Percentiles rank a stretch among this genome's conserved stretches.
phyloP scores from a whole-genome alignment of 2,329 filamentous ascomycete genomes.

The Zymoseptoria ardabiliae region DNA sequence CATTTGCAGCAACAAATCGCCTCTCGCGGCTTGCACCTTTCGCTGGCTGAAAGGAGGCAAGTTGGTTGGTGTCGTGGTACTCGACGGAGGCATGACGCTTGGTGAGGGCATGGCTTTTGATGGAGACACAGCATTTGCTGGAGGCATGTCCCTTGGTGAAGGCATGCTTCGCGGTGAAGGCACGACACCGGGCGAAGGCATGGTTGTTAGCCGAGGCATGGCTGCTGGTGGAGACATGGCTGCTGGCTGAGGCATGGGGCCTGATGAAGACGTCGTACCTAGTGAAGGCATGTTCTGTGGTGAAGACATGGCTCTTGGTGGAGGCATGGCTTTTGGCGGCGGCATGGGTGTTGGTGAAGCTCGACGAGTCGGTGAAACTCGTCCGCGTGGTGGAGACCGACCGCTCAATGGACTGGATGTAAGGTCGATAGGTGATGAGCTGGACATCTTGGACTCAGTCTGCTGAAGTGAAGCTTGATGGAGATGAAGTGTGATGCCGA shows the following conservation, averaged over 20 bases:
- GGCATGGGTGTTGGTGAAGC: background rate
- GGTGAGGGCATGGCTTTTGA: no score
- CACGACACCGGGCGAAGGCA: no score
- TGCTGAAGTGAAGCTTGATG: background rate
- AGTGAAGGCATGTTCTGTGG: no score
- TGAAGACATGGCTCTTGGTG: background rate
- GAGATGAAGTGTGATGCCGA: background rate
- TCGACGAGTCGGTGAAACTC: background rate
- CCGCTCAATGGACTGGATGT: background rate
- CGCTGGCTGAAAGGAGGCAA: background rate
- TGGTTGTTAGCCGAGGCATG: no score
- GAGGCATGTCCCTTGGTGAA: no score
- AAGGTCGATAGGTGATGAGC: background rate
- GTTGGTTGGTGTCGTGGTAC: background rate
- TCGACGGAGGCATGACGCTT: background rate
- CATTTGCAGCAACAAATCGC: background rate
- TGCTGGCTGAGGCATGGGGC: no score
- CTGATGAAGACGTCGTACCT: no score
- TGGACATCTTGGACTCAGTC: background rate
- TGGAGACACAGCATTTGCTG: no score
- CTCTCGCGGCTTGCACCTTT: background rate
- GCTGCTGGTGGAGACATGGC: no score
- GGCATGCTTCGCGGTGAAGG: no score
- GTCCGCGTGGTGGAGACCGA: no score
- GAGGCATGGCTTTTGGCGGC: background rate